Percentiles rank a stretch among this genome's conserved stretches.
Conservation (phyloP, 257 asterid species). For the Solanum chilense region DNA sequence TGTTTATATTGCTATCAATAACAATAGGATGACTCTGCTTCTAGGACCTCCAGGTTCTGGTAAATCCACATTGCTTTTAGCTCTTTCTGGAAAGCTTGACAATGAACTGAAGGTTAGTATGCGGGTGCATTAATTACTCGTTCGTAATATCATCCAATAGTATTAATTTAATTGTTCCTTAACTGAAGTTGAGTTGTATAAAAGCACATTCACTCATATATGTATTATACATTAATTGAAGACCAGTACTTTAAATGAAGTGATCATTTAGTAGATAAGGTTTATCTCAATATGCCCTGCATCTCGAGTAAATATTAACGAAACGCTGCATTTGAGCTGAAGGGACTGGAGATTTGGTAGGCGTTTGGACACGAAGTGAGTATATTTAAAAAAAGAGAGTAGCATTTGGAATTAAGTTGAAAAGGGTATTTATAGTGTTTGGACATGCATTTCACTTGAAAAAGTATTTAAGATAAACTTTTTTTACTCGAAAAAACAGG, state of each 20-base stretch:
- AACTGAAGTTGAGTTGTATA: neutral
- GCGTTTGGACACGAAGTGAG: neutral
- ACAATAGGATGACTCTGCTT: constrained; percentile 63
- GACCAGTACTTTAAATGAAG: neutral
- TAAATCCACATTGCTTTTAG: constrained; percentile 64
- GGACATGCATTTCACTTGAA: neutral
- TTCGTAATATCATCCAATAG: neutral
- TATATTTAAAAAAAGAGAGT: neutral
- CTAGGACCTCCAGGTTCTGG: constrained; percentile 95
- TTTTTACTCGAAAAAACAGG: neutral
- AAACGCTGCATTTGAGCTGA: neutral
- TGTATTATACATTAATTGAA: neutral
- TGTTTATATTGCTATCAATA: constrained; percentile 8
- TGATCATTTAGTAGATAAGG: neutral
- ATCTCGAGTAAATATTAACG: neutral
- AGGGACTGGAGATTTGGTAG: neutral
- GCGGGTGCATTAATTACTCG: neutral
- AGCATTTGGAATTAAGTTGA: neutral
- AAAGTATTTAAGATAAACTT: neutral
- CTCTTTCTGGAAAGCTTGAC: constrained; percentile 83
- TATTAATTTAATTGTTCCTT: neutral
- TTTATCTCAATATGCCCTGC: neutral
- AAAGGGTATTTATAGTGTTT: neutral
- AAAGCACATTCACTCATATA: neutral
- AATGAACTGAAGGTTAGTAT: constrained; percentile 50